These are phyloP conservation scores for Ustilago shanxiensis DNA, from an alignment of 1,284 basidiomycete genomes.

Conservation along the genomic window DNA sequence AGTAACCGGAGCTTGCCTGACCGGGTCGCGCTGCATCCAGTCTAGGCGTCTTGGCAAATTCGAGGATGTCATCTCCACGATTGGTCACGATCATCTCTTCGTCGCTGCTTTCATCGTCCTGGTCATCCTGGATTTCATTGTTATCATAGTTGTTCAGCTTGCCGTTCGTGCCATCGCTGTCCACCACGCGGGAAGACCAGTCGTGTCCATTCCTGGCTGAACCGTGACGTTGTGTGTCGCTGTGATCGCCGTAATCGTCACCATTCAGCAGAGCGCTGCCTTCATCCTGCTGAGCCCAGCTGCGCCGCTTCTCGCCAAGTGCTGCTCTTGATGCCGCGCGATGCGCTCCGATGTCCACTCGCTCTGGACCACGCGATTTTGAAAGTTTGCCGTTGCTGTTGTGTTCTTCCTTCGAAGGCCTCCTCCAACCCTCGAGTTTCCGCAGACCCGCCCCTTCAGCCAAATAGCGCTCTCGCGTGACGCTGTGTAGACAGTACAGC, in stretches of 20 bases:
- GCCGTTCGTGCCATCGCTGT: background rate
- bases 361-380: conserved; percentile 13
- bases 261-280: background rate
- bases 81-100: conserved; percentile 66
- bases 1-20: conserved; percentile 45
- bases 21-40: conserved; percentile 41
- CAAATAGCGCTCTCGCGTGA: conserved; percentile 62
- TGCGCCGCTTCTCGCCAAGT: conserved; percentile 14
- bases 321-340: conserved; percentile 47
- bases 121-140: conserved; percentile 22
- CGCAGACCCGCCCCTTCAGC: conserved; percentile 62
- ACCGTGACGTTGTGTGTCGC: background rate
- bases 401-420: background rate
- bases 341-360: conserved; percentile 47
- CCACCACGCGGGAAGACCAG: background rate
- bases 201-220: background rate
- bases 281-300: conserved; percentile 10
- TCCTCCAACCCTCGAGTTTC: conserved; percentile 47
- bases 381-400: background rate
- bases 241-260: background rate
- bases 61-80: conserved; percentile 63
- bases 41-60: conserved; percentile 62
- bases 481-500: conserved; percentile 63
- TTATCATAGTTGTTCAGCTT: background rate
- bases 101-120: conserved; percentile 54